A percentile compares a stretch with the other conserved stretches of the same genome.
Evolutionary conservation across 331 rosid genomes (phyloP).

Genomic region (Stylosanthes scabra): DNA sequence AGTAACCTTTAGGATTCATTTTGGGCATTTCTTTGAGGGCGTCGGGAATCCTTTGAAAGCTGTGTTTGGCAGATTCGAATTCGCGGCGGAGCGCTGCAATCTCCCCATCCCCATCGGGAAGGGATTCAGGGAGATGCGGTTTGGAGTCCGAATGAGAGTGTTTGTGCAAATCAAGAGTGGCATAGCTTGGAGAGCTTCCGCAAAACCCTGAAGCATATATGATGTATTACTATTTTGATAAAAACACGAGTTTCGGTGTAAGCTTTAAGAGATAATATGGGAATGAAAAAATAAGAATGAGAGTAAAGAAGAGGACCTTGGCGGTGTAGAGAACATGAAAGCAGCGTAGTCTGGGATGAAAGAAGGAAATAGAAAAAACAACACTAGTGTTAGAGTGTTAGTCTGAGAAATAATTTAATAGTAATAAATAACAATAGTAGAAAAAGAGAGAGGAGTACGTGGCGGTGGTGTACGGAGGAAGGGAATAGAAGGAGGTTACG

Average conservation of each 20-base stretch:
- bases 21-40: conserved; percentile 69
- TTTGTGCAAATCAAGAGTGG: conserved; percentile 38
- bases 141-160: conserved; percentile 37
- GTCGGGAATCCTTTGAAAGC: conserved; percentile 68
- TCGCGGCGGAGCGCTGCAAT: conserved; percentile 60
- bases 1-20: conserved; percentile 83
- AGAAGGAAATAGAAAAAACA: conserved; percentile 25
- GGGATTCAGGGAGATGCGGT: conserved; percentile 27
- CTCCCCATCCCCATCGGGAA: conserved; percentile 60
- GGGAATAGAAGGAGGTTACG: conserved; percentile 40
- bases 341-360: conserved; percentile 45
- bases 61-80: conserved; percentile 70
- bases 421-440: neutral
- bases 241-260: too few species aligned
- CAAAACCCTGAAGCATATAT: conserved; percentile 54
- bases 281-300: neutral
- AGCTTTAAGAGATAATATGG: too few species aligned
- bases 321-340: conserved; percentile 41
- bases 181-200: conserved; percentile 53
- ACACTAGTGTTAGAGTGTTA: conserved; percentile 18
- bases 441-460: conserved; percentile 30
- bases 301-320: conserved; percentile 44
- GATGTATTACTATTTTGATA: too few species aligned
- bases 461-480: conserved; percentile 32
- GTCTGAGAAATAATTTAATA: neutral